These are phyloP conservation scores for Hanseniaspora nectarophila DNA, from an alignment of 805 yeast genomes.

Conservation along the genomic window DNA sequence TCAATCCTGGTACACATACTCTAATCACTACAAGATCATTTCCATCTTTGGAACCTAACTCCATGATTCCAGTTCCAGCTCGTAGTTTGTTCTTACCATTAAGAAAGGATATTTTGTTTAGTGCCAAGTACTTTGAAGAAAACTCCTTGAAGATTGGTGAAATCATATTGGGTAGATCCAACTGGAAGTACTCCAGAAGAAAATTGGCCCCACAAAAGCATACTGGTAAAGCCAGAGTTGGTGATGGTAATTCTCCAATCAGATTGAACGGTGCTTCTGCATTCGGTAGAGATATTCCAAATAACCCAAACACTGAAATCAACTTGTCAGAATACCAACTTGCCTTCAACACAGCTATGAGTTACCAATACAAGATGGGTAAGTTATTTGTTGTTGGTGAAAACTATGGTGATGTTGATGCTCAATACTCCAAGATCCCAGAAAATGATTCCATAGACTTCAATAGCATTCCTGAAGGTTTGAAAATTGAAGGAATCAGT, in stretches of 20 bases:
- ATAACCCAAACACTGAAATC: slow-evolving; percentile 69
- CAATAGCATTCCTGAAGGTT: slow-evolving; percentile 16
- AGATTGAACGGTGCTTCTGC: slow-evolving; percentile 85
- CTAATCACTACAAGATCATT: slow-evolving; percentile 68
- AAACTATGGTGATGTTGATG: slow-evolving; percentile 24
- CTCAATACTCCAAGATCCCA: slow-evolving; percentile 14
- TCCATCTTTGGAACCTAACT: slow-evolving; percentile 81
- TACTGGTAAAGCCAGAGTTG: slow-evolving; percentile 86
- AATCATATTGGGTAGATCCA: slow-evolving; percentile 75
- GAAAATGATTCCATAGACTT: slow-evolving; percentile 22
- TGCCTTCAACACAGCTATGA: slow-evolving; percentile 73
- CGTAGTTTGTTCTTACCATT: slow-evolving; percentile 59
- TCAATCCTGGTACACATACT: slow-evolving; percentile 54
- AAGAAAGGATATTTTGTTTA: slow-evolving; percentile 88
- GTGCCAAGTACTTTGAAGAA: slow-evolving; percentile 84
- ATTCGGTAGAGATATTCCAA: slow-evolving; percentile 79
- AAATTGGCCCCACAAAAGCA: slow-evolving; percentile 88
- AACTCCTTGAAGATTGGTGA: slow-evolving; percentile 84
- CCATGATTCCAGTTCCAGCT: slow-evolving; percentile 64
- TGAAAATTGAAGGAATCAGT: slow-evolving; percentile 19
- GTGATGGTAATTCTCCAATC: slow-evolving; percentile 90
- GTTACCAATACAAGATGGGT: slow-evolving; percentile 68
- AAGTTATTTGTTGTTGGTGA: slow-evolving; percentile 57
- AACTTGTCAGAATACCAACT: slow-evolving; percentile 59
- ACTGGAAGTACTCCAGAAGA: slow-evolving; percentile 70